Evolutionary conservation across 2,329 filamentous ascomycete species (phyloP).

Genomic region (Corniculantispora saksenae): DNA sequence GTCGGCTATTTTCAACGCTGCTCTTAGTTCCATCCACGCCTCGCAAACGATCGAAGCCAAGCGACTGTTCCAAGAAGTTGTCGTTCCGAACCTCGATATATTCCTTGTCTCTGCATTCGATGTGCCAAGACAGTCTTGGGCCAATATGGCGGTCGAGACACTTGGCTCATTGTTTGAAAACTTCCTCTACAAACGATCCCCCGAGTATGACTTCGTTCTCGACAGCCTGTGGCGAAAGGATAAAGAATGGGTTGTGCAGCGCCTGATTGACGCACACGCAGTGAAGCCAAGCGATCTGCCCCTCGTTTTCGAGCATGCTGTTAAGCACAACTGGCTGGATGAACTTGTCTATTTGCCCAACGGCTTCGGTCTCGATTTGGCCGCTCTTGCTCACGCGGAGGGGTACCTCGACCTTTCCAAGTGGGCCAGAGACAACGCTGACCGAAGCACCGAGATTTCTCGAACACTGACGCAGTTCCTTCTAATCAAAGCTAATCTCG

Average conservation of each 20-base stretch:
- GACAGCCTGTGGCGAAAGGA: conserved; percentile 92
- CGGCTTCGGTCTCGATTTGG: conserved; percentile 84
- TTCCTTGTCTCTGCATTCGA: conserved; percentile 78
- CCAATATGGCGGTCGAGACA: conserved; percentile 71
- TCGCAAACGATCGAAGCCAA: conserved; percentile 65
- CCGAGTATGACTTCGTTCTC: conserved; percentile 83
- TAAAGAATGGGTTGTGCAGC: conserved; percentile 78
- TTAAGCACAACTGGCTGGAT: conserved; percentile 82
- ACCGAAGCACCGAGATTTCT: conserved; percentile 67
- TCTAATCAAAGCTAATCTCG: conserved; percentile 79
- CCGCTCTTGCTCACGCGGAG: conserved; percentile 80
- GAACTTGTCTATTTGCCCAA: conserved; percentile 76
- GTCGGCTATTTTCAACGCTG: conserved; percentile 65
- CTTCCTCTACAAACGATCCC: conserved; percentile 77
- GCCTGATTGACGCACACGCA: conserved; percentile 80
- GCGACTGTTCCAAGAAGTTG: conserved; percentile 65
- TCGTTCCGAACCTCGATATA: conserved; percentile 73
- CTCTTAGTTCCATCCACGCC: conserved; percentile 60
- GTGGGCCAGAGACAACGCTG: conserved; percentile 74
- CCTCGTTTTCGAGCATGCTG: conserved; percentile 61
- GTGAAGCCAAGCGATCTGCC: conserved; percentile 59
- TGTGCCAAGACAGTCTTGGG: conserved; percentile 73
- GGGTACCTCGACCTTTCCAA: conserved; percentile 76
- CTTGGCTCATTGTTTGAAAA: conserved; percentile 77
- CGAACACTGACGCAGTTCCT: conserved; percentile 77